Base-by-base conservation (phyloP, 345 rosid species). In the Pistacia vera region DNA sequence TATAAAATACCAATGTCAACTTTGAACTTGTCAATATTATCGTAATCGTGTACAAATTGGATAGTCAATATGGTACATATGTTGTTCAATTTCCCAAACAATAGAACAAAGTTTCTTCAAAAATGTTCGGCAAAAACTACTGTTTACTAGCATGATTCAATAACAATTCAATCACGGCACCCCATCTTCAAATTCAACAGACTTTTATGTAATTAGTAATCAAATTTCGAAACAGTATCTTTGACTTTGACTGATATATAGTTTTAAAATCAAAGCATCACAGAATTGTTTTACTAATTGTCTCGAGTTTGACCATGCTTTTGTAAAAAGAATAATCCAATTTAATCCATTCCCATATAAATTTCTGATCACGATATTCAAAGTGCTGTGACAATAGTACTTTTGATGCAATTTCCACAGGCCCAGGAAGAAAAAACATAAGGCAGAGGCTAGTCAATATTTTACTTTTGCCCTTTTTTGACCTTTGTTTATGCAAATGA, bases 121-220 rank as follows among this genome's bases (percentile, higher is more conserved):
- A 18, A 70, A 16, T 25, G 4, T 35, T n/a, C 6, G 73, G 17
- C 62, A 22, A 56, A 68, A 30, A 25, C 1, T 0, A 25, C 25
- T 25, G 25, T 25, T 25, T 25, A 25, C 25, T 25, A 25, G 25
- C 25, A 25, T 25, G 54, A 59, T 20, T 13, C 65, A 59, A 59
- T 8, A 4, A 4, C 66, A 59, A 59, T 28, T 72, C 56, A 60
- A 25, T 60, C 65, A 72, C 66, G 75, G 17, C 66, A 72, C 25
- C 11, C 12, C 57, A 48, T 11, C 1, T 22, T 11, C 75, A 28
- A 30, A 28, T 72, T 62, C 68, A 48, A 28, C 46, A 25, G 75
- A 17, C 58, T 33, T 51, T 25, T 25, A 25, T 25, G 25, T 25
- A 25, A 25, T 25, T 25, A 25, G 25, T 25, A 25, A 25, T 25